Base-by-base conservation (phyloP, 345 rosid genomes). In the Brassica carinata region DNA sequence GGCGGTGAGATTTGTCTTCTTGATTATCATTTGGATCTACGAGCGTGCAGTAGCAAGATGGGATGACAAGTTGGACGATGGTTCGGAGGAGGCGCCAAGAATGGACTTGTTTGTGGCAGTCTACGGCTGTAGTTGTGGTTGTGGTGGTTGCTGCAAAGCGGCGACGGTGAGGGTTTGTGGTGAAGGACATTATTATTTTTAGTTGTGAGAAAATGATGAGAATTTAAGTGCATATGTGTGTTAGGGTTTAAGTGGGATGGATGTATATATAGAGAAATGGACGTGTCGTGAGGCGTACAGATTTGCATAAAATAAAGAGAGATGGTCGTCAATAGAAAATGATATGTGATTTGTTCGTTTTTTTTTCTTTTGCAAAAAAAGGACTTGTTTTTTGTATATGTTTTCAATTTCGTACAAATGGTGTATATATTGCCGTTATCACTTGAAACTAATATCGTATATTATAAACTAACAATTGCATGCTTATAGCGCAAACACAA, bases 101-200 rank as follows among this genome's bases (percentile, higher is more conserved):
- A 29, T 91, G 91, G 73, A 91, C 92, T 67, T 91, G 97, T 77
- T 90, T 90, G 14, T 91, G 86, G 85, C 97, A 91, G 78, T 91
- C 94, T 15, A 90, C 90, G 61, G 61, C 61, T 55, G 59, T 5
- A 77, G 55, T 72, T 68, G 86, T 62, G 23, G 55, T 14, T 48
- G 55, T 14, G 77, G 55, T 70, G 71, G 86, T 65, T 79, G 79
- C 78, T 3, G 71, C 19, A 0, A 80, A 9, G 64, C 64, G 55
- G 77, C 14, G 84, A 57, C 64, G 69, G 64, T 64, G 73, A 70
- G 82, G 74, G 2, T 75, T 73, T 51, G 73, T 75, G 76, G 81
- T 43, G 80, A 80, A 85, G 26, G 87, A 55, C 88, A 90, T 87
- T 73, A 48, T 72, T 17, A 36, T 26, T 55, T 40, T 30, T 4